Base-by-base conservation (phyloP, 176 grass and related monocot genomes). In the Bolboschoenus planiculmis region DNA sequence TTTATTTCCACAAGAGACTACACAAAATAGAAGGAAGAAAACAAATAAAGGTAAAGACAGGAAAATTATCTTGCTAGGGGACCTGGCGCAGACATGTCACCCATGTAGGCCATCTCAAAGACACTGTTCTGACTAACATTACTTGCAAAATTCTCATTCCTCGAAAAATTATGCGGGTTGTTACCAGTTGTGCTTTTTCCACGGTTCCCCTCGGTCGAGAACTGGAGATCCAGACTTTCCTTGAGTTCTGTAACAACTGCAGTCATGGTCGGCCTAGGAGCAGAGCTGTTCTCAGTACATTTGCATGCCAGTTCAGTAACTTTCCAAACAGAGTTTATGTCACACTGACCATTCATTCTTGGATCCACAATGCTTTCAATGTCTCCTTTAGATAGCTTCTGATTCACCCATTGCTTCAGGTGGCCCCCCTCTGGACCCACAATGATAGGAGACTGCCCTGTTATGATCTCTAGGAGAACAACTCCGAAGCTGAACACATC, bases 401-500 rank as follows among this genome's bases (percentile, higher is more conserved):
- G 75, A 23, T 61, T 37, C 72, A 87, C 89, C 71, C 89, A 89
- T 26, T 87, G 59, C 6, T 29, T 33, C 30, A 93, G 30, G 46
- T 83, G 85, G 15, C 39, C 55, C 7, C 67, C 86, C 29, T 27
- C 81, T 10, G 21, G 16, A 37, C 29, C 64, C 15, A 1, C 10
- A 33, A 87, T n/a, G 4, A 91, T 40, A 2, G 89, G 70, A 61
- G 89, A 47, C 29, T 80, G 43, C 7, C 91, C 88, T 0, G 86
- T 93, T 16, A 93, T 68, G 23, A 87, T 18, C 59, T 93, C 88
- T 10, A 93, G 29, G 1, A 90, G 61, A 2, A 93, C 84, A 13
- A 93, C 72, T 3, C 88, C 88, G 18, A 88, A 93, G 47, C 91
- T 88, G n/a, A 79, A 90, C 3, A 90, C 82, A 0, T 90, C 91